Evolutionary conservation across 2,329 filamentous ascomycete species (phyloP).

Genomic region (Xylariaceae sp.): DNA sequence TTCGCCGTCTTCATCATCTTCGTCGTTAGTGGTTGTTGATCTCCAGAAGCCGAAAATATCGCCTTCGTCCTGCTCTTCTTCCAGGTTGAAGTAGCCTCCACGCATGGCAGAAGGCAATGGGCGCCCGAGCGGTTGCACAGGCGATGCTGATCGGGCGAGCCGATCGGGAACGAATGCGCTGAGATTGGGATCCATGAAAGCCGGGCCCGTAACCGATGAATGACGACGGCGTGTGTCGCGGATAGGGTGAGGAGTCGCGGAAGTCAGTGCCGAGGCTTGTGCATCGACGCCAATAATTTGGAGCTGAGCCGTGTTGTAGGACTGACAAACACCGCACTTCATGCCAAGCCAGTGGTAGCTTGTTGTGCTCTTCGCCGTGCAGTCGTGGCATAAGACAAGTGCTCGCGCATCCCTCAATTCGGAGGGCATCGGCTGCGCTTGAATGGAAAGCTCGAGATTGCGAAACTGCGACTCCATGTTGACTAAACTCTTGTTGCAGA

Average conservation of each 20-base stretch:
- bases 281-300: conserved; percentile 48
- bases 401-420: conserved; percentile 77
- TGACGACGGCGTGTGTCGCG: conserved; percentile 32
- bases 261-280: conserved; percentile 19
- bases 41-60: conserved; percentile 58
- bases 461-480: conserved; percentile 97
- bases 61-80: conserved; percentile 46
- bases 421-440: conserved; percentile 83
- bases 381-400: conserved; percentile 90
- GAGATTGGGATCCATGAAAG: conserved; percentile 16
- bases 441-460: conserved; percentile 81
- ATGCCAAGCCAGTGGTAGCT: conserved; percentile 92
- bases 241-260: conserved; percentile 14
- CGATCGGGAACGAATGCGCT: conserved; percentile 34
- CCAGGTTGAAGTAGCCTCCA: conserved; percentile 24
- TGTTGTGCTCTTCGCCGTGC: conserved; percentile 78
- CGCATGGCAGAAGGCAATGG: conserved; percentile 20
- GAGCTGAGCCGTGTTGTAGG: conserved; percentile 64
- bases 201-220: conserved; percentile 28
- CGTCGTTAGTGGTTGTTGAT: conserved; percentile 34
- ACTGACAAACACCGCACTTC: conserved; percentile 72
- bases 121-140: conserved; percentile 28
- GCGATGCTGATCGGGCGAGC: conserved; percentile 43
- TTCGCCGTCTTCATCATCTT: conserved; percentile 34
- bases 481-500: conserved; percentile 92